These are phyloP conservation scores for Ascoidea asiatica DNA, from an alignment of 805 yeast genomes.

Conservation along the genomic window DNA sequence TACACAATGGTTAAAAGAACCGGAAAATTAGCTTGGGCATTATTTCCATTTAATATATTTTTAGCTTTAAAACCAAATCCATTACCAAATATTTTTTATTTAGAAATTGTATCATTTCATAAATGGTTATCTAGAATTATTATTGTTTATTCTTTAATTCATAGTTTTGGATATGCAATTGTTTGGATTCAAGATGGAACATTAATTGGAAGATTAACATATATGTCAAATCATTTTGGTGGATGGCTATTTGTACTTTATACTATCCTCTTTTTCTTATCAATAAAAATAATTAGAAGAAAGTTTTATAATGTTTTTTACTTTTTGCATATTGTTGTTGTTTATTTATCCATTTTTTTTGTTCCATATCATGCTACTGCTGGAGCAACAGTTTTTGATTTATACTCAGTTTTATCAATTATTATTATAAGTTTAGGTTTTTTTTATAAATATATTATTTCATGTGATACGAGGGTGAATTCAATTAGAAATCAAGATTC, in stretches of 20 bases:
- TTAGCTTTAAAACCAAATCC: constrained; percentile 43
- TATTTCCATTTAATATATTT: constrained; percentile 44
- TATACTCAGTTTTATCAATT: constrained; percentile 18
- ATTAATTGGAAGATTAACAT: constrained; percentile 17
- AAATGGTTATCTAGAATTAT: constrained; percentile 60
- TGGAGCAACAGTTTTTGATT: constrained; percentile 37
- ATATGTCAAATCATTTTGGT: constrained; percentile 28
- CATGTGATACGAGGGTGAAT: too few species aligned
- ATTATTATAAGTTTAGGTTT: constrained; percentile 20
- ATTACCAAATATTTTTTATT: constrained; percentile 32
- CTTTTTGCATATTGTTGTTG: constrained; percentile 37
- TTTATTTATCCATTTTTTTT: constrained; percentile 29
- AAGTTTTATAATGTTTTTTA: constrained; percentile 39
- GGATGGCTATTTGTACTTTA: constrained; percentile 34
- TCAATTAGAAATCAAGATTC: too few species aligned
- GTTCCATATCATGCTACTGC: constrained; percentile 60
- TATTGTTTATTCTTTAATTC: constrained; percentile 29
- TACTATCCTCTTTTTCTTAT: constrained; percentile 26
- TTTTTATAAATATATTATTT: too few species aligned
- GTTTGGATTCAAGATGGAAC: constrained; percentile 35
- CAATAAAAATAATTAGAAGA: constrained; percentile 36
- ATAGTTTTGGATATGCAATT: constrained; percentile 36
- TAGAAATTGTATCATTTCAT: constrained; percentile 43
- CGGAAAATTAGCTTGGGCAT: constrained; percentile 47
- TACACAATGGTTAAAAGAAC: constrained; percentile 40